Base-by-base conservation (phyloP, 2,329 filamentous ascomycete species). In the Onygenales sp. region DNA sequence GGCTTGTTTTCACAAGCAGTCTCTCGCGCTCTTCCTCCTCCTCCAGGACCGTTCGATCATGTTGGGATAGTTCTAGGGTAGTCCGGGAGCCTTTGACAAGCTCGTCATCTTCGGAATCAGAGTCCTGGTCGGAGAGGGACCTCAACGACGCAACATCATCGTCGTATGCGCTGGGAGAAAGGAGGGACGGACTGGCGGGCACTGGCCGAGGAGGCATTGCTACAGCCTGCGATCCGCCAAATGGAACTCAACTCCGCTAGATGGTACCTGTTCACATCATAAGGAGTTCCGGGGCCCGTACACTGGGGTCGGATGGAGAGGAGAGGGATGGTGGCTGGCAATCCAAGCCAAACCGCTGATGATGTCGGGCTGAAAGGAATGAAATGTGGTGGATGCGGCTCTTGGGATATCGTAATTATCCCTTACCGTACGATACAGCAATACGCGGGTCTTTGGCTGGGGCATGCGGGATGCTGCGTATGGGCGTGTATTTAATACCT, bases 91-190 rank as follows among this genome's bases (percentile, higher is more conserved):
- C 79, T 54, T 78, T 74, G 57, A 86, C 72, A 51, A 87, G 75
- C 62, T 87, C 76, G 66, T 89, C 85, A 67, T 89, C 86, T 59
- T 88, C 85, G 69, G 83, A 87, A 65, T 89, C 86, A 54, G 82
- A 85, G 64, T 88, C 85, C 66, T 88, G 85, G 63, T 87, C 85
- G 44, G 71, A 74, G 2, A 70, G 64, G 61, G 78, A 83, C 62
- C 83, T 79, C 42, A 88, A 70, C 6, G 84, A 87, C 10, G 80
- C 73, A 51, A 82, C 83, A 67, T 88, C 86, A 61, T 84, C 83
- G 59, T 87, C 84, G 72, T 86, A 85, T 47, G 74, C 77, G 56
- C 74, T 68, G 42, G 84, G 83, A 10, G 83, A 85, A 46, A 87
- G 79, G 47, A 86, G 75, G 45, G 77, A 78, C 33, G 63, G 62